Evolutionary conservation across 2,329 filamentous ascomycete species (phyloP).

Genomic region (Diaporthe citri): DNA sequence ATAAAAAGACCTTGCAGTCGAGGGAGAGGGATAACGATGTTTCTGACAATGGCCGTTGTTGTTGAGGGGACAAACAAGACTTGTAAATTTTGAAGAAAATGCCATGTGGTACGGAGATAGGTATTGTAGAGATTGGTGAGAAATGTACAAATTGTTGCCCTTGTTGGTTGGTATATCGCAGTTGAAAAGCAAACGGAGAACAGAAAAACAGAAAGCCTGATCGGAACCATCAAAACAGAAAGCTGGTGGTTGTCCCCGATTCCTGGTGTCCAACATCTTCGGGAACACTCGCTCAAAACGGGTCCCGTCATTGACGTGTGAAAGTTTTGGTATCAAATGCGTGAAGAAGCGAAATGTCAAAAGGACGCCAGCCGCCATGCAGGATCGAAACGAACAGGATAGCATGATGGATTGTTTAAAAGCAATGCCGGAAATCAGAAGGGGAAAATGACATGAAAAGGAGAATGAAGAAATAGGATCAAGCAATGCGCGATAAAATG

Average conservation of each 20-base stretch:
- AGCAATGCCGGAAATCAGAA: constrained; percentile 28
- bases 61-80: constrained; percentile 20
- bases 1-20: constrained; percentile 29
- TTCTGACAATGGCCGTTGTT: constrained; percentile 4
- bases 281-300: constrained; percentile 28
- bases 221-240: constrained; percentile 22
- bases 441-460: background rate
- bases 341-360: constrained; percentile 44
- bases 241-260: constrained; percentile 32
- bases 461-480: background rate
- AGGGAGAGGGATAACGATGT: constrained; percentile 11
- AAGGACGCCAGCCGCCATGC: constrained; percentile 52
- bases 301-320: constrained; percentile 21
- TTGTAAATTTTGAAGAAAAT: constrained; percentile 28
- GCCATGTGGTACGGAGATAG: constrained; percentile 8
- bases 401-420: constrained; percentile 37
- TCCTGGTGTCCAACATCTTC: constrained; percentile 26
- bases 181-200: background rate
- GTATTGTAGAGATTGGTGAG: constrained; percentile 29
- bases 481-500: background rate
- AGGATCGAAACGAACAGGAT: constrained; percentile 45
- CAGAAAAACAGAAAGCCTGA: background rate
- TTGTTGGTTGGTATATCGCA: constrained; percentile 32
- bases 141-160: constrained; percentile 33
- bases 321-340: constrained; percentile 42